Evolutionary conservation across 192 early-diverging fungal species (phyloP).

Genomic region (Paraglomus occultum): DNA sequence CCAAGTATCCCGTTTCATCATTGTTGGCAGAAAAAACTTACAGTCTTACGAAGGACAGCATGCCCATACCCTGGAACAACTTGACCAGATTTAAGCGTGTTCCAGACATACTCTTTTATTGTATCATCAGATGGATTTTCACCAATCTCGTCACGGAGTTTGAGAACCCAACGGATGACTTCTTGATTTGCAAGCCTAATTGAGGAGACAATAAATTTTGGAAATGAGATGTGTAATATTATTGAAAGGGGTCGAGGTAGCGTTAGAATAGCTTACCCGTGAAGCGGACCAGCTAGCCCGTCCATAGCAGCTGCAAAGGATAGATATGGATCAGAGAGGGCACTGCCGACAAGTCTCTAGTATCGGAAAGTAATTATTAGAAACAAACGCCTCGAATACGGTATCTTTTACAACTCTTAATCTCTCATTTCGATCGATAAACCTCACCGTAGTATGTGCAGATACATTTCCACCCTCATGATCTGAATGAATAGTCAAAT

Average conservation of each 20-base stretch:
- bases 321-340: slow-evolving; percentile 98
- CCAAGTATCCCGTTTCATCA: too few relatives aligned
- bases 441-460: slow-evolving; percentile 82
- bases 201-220: too few relatives aligned
- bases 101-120: slow-evolving; percentile 97
- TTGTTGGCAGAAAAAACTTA: slow-evolving; percentile 16
- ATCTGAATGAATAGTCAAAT: slow-evolving; percentile 99
- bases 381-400: too few relatives aligned
- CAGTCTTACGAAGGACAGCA: slow-evolving; percentile 86
- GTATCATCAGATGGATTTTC: slow-evolving; percentile 84
- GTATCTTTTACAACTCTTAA: too few relatives aligned
- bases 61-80: slow-evolving; percentile 99
- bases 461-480: slow-evolving; percentile 99
- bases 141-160: slow-evolving; percentile 84
- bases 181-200: slow-evolving; percentile 95
- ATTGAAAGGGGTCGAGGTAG: neutral
- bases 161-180: slow-evolving; percentile 95
- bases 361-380: too few relatives aligned
- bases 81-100: slow-evolving; percentile 91
- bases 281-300: slow-evolving; percentile 97
- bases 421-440: too few relatives aligned
- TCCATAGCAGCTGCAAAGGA: slow-evolving; percentile 96
- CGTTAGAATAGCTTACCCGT: slow-evolving; percentile 55
- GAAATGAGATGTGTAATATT: too few relatives aligned
- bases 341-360: slow-evolving; percentile 81